Evolutionary conservation across 805 yeast species (phyloP).

Genomic region (Ogataea philodendri): DNA sequence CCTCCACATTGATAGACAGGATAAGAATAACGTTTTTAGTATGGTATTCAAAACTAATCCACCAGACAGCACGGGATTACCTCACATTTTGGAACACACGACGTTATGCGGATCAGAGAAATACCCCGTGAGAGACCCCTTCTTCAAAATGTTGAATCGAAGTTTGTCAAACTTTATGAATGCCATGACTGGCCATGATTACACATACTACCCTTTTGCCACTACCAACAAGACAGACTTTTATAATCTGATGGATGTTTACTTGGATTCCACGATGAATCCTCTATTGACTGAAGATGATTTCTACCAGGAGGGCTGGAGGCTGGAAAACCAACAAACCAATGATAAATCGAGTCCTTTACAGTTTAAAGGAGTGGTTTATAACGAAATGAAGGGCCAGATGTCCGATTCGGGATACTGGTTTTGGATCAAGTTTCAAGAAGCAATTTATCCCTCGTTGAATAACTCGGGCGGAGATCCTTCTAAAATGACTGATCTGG

Average conservation of each 20-base stretch:
- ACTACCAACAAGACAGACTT: slow-evolving; percentile 86
- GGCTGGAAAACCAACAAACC: slow-evolving; percentile 71
- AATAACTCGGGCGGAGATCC: slow-evolving; percentile 97
- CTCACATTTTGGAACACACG: slow-evolving; percentile 94
- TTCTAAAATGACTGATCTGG: slow-evolving; percentile 64
- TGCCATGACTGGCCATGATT: slow-evolving; percentile 98
- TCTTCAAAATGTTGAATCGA: slow-evolving; percentile 93
- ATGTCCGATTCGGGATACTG: slow-evolving; percentile 83
- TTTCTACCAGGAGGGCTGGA: slow-evolving; percentile 96
- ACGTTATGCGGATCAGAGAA: slow-evolving; percentile 90
- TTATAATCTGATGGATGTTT: slow-evolving; percentile 79
- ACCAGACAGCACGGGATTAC: slow-evolving; percentile 92
- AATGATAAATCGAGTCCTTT: slow-evolving; percentile 60
- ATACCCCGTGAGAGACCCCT: slow-evolving; percentile 95
- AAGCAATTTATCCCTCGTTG: slow-evolving; percentile 77
- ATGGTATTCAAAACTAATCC: slow-evolving; percentile 92
- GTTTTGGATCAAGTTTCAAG: slow-evolving; percentile 80
- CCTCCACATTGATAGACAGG: slow-evolving; percentile 80
- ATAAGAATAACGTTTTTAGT: slow-evolving; percentile 82
- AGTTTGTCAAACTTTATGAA: slow-evolving; percentile 97
- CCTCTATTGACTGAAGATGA: slow-evolving; percentile 79
- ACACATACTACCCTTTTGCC: slow-evolving; percentile 93
- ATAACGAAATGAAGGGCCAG: slow-evolving; percentile 98
- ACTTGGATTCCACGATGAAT: slow-evolving; percentile 79
- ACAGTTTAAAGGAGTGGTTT: slow-evolving; percentile 90